Evolutionary conservation across 805 yeast genomes (phyloP).

Genomic region (Lipomyces lipofer): DNA sequence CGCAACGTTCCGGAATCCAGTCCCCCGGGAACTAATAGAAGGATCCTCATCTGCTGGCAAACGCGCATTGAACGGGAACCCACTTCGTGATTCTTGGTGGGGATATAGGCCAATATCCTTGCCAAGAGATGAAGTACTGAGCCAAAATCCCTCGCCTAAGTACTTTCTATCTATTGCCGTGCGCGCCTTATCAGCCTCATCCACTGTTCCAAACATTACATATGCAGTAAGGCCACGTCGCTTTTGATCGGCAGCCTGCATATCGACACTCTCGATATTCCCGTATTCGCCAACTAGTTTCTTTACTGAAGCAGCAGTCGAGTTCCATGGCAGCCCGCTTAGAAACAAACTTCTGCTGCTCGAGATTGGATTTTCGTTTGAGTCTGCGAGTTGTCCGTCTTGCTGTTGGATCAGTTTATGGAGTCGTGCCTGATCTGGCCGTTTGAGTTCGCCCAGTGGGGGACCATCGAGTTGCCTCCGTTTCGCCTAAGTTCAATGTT

Average conservation of each 20-base stretch:
- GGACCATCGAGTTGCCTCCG: slow-evolving; percentile 7
- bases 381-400: background rate
- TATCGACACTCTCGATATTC: slow-evolving; percentile 4
- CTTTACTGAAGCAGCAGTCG: slow-evolving; percentile 1
- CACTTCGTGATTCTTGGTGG: slow-evolving; percentile 11
- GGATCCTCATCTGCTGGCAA: background rate
- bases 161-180: slow-evolving; percentile 19
- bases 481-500: too few species aligned
- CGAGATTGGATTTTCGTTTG: background rate
- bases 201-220: slow-evolving; percentile 9
- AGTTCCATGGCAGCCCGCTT: slow-evolving; percentile 14
- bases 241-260: slow-evolving; percentile 16
- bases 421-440: slow-evolving; percentile 16
- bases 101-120: slow-evolving; percentile 12
- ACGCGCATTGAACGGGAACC: slow-evolving; percentile 20
- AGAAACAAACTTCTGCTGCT: slow-evolving; percentile 13
- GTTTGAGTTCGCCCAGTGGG: background rate
- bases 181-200: slow-evolving; percentile 16
- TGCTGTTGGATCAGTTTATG: background rate
- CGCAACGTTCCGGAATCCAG: slow-evolving; percentile 5
- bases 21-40: background rate
- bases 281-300: slow-evolving; percentile 4
- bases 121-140: slow-evolving; percentile 15
- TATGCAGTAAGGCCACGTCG: slow-evolving; percentile 19
- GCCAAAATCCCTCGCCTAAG: slow-evolving; percentile 27